A percentile compares a stretch with the other conserved stretches of the same genome.
Conservation (phyloP, 306 rosid species). For the Gastrolobium bilobum region DNA sequence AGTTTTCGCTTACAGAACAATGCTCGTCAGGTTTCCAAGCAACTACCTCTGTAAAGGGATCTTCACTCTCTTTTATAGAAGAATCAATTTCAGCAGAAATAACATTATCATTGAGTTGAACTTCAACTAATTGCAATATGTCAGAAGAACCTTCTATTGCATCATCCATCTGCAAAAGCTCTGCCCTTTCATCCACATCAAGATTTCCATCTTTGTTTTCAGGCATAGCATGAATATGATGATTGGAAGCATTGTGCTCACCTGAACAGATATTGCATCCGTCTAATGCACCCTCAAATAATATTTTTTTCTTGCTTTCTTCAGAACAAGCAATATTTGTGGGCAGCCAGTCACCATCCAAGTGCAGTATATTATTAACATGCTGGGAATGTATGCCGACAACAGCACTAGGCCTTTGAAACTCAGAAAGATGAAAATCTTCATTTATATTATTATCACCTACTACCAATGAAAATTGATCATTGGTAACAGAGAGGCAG, state of each 20-base stretch:
- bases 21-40: conserved; percentile 45
- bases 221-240: conserved; percentile 44
- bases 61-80: conserved; percentile 45
- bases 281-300: conserved; percentile 45
- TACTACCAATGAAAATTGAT: conserved; percentile 36
- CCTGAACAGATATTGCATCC: conserved; percentile 31
- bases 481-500: conserved; percentile 29
- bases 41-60: conserved; percentile 36
- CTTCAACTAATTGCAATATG: conserved; percentile 49
- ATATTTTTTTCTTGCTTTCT: conserved; percentile 45
- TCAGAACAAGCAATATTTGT: conserved; percentile 47
- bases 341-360: conserved; percentile 47
- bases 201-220: conserved; percentile 42
- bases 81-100: conserved; percentile 46
- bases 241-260: conserved; percentile 42
- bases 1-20: conserved; percentile 47
- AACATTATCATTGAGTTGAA: conserved; percentile 37
- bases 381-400: conserved; percentile 43
- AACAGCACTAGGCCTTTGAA: conserved; percentile 48
- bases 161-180: conserved; percentile 41
- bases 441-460: conserved; percentile 43
- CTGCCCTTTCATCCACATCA: conserved; percentile 48
- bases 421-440: conserved; percentile 48
- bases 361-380: conserved; percentile 37
- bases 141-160: conserved; percentile 41